Base-by-base conservation (phyloP, 2,329 filamentous ascomycete genomes). In the Rosellinia necatrix region DNA sequence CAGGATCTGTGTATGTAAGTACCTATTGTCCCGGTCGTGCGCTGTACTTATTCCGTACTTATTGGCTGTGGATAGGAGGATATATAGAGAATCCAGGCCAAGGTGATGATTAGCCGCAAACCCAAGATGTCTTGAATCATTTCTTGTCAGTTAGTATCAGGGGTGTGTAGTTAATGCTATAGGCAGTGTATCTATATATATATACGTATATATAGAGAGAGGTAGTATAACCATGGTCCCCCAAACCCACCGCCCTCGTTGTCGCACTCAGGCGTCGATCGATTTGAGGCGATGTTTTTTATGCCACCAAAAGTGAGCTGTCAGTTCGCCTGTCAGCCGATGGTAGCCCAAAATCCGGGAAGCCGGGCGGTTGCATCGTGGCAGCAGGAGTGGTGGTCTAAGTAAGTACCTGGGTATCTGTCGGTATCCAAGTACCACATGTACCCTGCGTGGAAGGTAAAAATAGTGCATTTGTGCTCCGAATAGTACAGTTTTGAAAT, bases 351-450 rank as follows among this genome's bases (percentile, higher is more conserved):
- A 53, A 41, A 53, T 51, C 60, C 60, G 54, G 60, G 60, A 53
- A 60, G 27, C 49, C 46, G 60, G 60, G 58, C 60, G 60, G 48
- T 53, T 29, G 53, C 59, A 60, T 55, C 42, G 56, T 60, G 48
- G 58, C 56, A 43, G 42, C 41, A 15, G 50, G 34, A 49, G 49
- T 47, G 42, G 34, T 43, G 30, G 49, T 40, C 6, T 29, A 47
- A 24, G 41, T 43, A 43, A 5, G 42, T 46, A 41, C 24, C 15
- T 17, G 19, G 10, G 22, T 37, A 35, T 19, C 6, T 29, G 12
- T 9, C n/a, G 30, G 30, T 32, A 32, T n/a, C n/a, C n/a, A n/a
- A n/a, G n/a, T n/a, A n/a, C n/a, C n/a, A n/a, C n/a, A n/a, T n/a
- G n/a, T n/a, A n/a, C n/a, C n/a, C n/a, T n/a, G n/a, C n/a, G n/a